These are phyloP conservation scores for Erysimum pusillum DNA, from an alignment of 441 rosid genomes.

Conservation along the genomic window DNA sequence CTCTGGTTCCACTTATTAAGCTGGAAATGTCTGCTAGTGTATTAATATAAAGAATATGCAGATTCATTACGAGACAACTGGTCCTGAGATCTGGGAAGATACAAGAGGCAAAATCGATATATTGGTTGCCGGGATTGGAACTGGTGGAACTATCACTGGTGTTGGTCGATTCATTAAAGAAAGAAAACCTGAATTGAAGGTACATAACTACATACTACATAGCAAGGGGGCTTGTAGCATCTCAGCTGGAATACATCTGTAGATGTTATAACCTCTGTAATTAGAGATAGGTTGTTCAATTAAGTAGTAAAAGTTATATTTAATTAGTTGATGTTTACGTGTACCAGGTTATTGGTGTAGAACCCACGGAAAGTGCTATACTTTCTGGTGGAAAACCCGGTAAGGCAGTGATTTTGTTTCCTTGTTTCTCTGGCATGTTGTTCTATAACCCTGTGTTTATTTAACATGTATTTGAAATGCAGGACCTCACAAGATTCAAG, in stretches of 20 bases:
- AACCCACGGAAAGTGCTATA: constrained; percentile 89
- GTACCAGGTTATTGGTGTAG: constrained; percentile 88
- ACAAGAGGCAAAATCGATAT: constrained; percentile 93
- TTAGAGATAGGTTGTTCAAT: constrained; percentile 22
- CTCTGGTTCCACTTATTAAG: constrained; percentile 9
- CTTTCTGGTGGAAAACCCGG: constrained; percentile 99
- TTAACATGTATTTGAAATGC: constrained; percentile 42
- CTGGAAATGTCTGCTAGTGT: constrained; percentile 24
- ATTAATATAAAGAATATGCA: constrained; percentile 48
- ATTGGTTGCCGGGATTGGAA: constrained; percentile 91
- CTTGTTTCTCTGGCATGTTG: constrained; percentile 16
- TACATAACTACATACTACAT: too few relatives aligned
- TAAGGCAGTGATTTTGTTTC: constrained; percentile 47
- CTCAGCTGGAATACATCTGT: constrained; percentile 16
- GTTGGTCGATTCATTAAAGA: constrained; percentile 85
- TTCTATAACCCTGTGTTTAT: neutral
- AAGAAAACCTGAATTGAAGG: constrained; percentile 89
- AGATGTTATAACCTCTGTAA: constrained; percentile 25
- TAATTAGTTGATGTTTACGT: constrained; percentile 42
- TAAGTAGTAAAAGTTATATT: neutral
- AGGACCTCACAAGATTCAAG: constrained; percentile 99
- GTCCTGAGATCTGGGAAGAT: constrained; percentile 99
- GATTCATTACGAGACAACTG: constrained; percentile 97
- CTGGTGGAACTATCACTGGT: constrained; percentile 96
- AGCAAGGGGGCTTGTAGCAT: constrained; percentile 8